Base-by-base conservation (phyloP, 768 basidiomycete species). In the Crepidotus variabilis region DNA sequence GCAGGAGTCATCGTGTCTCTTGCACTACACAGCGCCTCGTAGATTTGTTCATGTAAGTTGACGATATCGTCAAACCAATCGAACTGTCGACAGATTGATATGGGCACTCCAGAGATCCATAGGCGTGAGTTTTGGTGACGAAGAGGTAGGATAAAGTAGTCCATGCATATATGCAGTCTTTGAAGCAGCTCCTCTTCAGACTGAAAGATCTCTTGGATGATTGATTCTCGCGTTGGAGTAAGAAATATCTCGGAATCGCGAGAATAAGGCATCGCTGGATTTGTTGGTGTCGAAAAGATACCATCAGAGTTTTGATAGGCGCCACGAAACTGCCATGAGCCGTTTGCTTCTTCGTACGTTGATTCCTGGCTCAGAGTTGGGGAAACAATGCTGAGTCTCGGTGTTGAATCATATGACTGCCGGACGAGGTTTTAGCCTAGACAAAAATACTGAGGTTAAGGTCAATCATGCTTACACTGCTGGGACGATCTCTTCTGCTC, bases 31-130 rank as follows among this genome's bases (percentile, higher is more conserved):
- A 91, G 66, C 1, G 78, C 69, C 2, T 76, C 74, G 7, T 79
- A 75, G 22, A 97, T 74, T 56, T 86, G 79, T 3, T 75, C 72
- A 61, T 97, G 94, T 1, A 94, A 74, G 53, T 86, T 85, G 9
- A 88, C 76, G 58, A 98, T 90, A 62, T 92, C 91, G 61, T 95
- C 92, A 50, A 95, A 72, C 87, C 90, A 92, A 69, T 94, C 92
- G 58, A 98, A 85, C 20, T 94, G 75, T 10, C 84, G 82, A 0
- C 85, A 78, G 11, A 93, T 77, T 34, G 85, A 79, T 1, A 73
- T 59, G 0, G 93, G 92, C 16, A 98, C 81, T 16, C 93, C 93
- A 1, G 83, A 73, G 35, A 96, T 87, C 92, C 94, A 97, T 1
- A 75, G 66, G 51, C 83, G 83, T 49, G 79, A 85, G 61, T 87